Conservation (phyloP, 371 early-diverging fungal genomes). For the Apophysomyces variabilis region DNA sequence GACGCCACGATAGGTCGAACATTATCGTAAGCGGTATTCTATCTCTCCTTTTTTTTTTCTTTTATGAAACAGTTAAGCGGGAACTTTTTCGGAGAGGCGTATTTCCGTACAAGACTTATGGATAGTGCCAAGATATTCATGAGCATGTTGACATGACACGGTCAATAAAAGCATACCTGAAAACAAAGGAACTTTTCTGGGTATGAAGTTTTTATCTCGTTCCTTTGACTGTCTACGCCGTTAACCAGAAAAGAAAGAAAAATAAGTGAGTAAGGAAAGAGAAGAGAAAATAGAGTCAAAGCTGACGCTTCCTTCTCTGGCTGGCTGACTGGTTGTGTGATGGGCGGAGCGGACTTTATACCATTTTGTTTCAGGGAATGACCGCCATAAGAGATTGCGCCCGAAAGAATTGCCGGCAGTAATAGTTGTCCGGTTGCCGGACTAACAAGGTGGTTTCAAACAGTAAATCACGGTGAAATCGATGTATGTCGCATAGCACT, state of each 20-base stretch:
- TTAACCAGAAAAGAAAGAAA: not conserved
- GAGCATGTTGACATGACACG: constrained; percentile 6
- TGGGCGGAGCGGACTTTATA: constrained; percentile 1
- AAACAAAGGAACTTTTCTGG: not conserved
- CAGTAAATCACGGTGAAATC: no score
- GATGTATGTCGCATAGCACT: no score
- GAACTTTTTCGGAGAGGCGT: not conserved
- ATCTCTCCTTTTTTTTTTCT: not conserved
- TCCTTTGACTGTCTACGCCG: not conserved
- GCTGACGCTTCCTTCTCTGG: no score
- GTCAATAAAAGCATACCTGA: not conserved
- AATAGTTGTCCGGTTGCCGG: no score
- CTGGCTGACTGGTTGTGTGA: no score
- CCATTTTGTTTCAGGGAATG: not conserved
- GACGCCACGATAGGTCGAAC: constrained; percentile 17
- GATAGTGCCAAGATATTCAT: constrained; percentile 8
- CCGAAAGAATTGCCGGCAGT: no score
- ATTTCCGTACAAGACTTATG: constrained; percentile 1
- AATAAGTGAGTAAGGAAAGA: no score
- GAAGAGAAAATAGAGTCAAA: no score
- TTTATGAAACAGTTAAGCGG: not conserved
- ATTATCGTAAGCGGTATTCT: constrained; percentile 10
- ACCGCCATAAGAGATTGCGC: no score
- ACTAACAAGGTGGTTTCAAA: no score
- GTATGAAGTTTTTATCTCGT: not conserved